Base-by-base conservation (phyloP, 1,284 basidiomycete species). In the Inonotus obliquus region DNA sequence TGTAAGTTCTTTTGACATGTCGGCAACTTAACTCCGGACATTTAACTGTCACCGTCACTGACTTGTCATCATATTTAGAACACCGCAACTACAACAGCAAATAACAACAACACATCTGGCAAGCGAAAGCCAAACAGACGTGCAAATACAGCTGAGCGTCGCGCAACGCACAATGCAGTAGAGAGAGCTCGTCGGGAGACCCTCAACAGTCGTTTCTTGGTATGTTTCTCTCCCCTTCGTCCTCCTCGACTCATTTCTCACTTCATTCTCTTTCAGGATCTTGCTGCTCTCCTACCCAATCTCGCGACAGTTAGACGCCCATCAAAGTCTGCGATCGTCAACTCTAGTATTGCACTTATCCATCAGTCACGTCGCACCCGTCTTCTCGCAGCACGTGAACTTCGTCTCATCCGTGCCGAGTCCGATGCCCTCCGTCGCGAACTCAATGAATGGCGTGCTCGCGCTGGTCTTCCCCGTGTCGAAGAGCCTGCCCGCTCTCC, bases 81-180 rank as follows among this genome's bases (percentile, higher is more conserved):
- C 29, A 59, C 66, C 32, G 32, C 4, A 52, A 69, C 69, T 67
- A 64, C 73, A 61, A 64, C 73, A 61, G 71, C 72, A 53, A 57
- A 69, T 59, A 64, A 63, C 49, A 59, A 68, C 6, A 57, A 70
- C 27, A 64, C 66, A 45, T 77, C 79, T 55, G 69, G 73, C 62
- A 91, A 89, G 72, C 84, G 89, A 77, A 94, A 91, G 74, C 85
- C 86, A 71, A 87, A 80, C 74, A 81, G 84, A 67, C 85, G 93
- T 41, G 92, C 93, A 63, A 95, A 95, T 77, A 96, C 94, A 49
- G 94, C 94, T 64, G 95, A 96, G 74, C 90, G 94, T 73, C 81
- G 94, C 54, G 92, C 93, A 5, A 94, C 91, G 41, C 94, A 97
- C 78, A 98, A 98, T 71, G 95, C 95, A 35, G 92, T 96, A 63